Conservation (phyloP, 1,139 yeast genomes). For the Hanseniaspora gamundiae region DNA sequence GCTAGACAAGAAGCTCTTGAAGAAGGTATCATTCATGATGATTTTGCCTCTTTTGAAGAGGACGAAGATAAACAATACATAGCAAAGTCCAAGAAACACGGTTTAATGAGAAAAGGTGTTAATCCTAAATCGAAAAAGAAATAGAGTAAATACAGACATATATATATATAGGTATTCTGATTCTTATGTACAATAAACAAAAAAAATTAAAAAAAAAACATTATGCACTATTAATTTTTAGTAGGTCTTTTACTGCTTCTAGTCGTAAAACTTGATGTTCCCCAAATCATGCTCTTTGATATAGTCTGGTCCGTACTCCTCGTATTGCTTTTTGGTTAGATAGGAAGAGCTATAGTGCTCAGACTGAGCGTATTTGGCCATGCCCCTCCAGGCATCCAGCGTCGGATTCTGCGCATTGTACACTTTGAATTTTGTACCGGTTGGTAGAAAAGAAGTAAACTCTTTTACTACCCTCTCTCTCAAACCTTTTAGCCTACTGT, state of each 20-base stretch:
- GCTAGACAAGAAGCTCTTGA: conserved; percentile 65
- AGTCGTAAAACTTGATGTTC: conserved; percentile 28
- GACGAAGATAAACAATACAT: conserved; percentile 67
- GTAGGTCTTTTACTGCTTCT: conserved; percentile 1
- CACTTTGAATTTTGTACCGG: conserved; percentile 49
- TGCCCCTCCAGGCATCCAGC: conserved; percentile 87
- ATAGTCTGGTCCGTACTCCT: conserved; percentile 83
- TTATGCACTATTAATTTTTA: conserved; percentile 2
- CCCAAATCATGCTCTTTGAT: conserved; percentile 81
- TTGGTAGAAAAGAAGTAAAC: conserved; percentile 59
- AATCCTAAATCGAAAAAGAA: conserved; percentile 46
- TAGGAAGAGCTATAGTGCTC: conserved; percentile 34
- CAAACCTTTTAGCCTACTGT: conserved; percentile 53
- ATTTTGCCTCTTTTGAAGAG: conserved; percentile 72
- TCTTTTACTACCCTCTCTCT: conserved; percentile 55
- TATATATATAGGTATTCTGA: conserved; percentile 3
- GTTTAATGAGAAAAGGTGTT: conserved; percentile 68
- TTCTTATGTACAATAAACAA: conserved; percentile 4
- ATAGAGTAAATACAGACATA: conserved; percentile 18
- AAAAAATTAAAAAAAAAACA: conserved; percentile 3
- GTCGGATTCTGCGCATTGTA: conserved; percentile 55
- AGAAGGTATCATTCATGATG: conserved; percentile 73
- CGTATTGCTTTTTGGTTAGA: conserved; percentile 61
- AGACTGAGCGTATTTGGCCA: conserved; percentile 64
- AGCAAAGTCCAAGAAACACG: conserved; percentile 60